Conservation (phyloP, 1,284 basidiomycete species). For the Stygiomarasmius scandens region DNA sequence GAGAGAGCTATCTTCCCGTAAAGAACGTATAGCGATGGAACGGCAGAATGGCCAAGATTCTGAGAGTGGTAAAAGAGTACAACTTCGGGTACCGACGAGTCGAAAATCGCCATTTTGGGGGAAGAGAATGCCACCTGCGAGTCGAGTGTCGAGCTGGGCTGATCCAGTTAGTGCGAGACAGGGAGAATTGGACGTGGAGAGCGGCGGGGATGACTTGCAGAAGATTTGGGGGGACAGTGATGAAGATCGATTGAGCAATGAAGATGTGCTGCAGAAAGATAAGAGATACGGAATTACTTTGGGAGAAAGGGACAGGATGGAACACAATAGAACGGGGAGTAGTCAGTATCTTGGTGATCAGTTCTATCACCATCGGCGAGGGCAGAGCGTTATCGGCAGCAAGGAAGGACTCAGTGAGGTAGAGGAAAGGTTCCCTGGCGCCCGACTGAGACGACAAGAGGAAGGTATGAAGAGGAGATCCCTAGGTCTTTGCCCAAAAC, state of each 20-base stretch:
- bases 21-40: background rate
- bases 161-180: slow-evolving; percentile 49
- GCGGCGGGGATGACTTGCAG: slow-evolving; percentile 6
- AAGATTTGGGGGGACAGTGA: slow-evolving; percentile 3
- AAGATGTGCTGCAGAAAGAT: slow-evolving; percentile 1
- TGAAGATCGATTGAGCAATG: slow-evolving; percentile 10
- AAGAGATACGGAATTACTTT: background rate
- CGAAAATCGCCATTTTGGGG: slow-evolving; percentile 20
- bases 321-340: background rate
- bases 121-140: slow-evolving; percentile 24
- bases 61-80: slow-evolving; percentile 4
- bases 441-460: background rate
- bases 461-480: background rate
- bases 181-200: slow-evolving; percentile 20
- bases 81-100: background rate
- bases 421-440: background rate
- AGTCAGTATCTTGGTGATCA: background rate
- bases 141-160: slow-evolving; percentile 55
- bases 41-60: background rate
- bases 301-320: background rate
- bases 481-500: slow-evolving; percentile 4
- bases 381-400: background rate
- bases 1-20: background rate
- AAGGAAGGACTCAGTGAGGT: background rate
- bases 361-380: background rate